These are phyloP conservation scores for Corinectria fuckeliana DNA, from an alignment of 2,329 filamentous ascomycete species.

Conservation along the genomic window DNA sequence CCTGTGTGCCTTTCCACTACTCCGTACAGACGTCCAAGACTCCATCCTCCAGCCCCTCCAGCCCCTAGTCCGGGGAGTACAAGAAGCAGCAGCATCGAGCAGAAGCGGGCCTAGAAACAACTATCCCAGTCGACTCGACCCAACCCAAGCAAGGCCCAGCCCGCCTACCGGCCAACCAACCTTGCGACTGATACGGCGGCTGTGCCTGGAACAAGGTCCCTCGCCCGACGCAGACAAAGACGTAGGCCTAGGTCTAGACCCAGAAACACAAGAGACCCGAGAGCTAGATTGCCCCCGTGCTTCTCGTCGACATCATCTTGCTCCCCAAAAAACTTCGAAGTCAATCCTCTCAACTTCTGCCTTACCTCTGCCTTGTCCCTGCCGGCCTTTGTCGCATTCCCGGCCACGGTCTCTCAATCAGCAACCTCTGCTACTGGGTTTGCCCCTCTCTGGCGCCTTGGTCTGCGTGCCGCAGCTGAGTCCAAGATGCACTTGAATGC, in stretches of 20 bases:
- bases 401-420: slow-evolving; percentile 4
- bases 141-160: slow-evolving; percentile 16
- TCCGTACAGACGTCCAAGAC: neutral
- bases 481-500: slow-evolving; percentile 32
- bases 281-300: slow-evolving; percentile 13
- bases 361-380: no score
- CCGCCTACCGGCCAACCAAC: slow-evolving; percentile 33
- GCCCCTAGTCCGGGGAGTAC: neutral
- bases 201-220: slow-evolving; percentile 33
- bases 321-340: neutral
- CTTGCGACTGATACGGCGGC: slow-evolving; percentile 34
- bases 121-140: slow-evolving; percentile 20
- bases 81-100: neutral
- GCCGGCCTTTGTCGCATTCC: neutral
- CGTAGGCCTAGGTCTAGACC: slow-evolving; percentile 6
- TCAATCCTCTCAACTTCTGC: neutral
- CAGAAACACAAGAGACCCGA: slow-evolving; percentile 1
- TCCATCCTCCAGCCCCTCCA: neutral
- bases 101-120: slow-evolving; percentile 17
- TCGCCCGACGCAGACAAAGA: slow-evolving; percentile 12
- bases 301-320: slow-evolving; percentile 5
- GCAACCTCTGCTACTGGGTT: neutral
- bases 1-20: no score
- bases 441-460: slow-evolving; percentile 6
- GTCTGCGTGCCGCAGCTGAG: slow-evolving; percentile 25